These are phyloP conservation scores for Huntiella omanensis DNA, from an alignment of 2,329 filamentous ascomycete genomes.

Conservation along the genomic window DNA sequence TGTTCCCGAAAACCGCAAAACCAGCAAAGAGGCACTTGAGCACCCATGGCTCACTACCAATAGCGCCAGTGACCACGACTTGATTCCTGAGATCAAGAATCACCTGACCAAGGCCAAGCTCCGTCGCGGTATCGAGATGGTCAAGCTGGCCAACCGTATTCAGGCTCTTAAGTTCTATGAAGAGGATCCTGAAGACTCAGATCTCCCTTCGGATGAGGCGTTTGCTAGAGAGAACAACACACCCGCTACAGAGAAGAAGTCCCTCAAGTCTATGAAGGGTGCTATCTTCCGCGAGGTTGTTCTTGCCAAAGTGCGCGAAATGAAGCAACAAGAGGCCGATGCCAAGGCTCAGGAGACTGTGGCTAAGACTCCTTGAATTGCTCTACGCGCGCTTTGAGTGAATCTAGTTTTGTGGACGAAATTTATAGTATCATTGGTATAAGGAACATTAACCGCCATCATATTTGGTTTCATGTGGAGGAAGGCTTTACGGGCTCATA, in stretches of 20 bases:
- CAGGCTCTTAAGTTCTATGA: constrained; percentile 86
- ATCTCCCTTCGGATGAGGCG: constrained; percentile 42
- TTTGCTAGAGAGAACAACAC: constrained; percentile 27
- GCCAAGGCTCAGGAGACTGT: constrained; percentile 39
- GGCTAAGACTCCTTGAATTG: constrained; percentile 13
- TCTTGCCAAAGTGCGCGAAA: constrained; percentile 77
- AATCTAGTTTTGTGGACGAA: too few relatives aligned
- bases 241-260: constrained; percentile 22
- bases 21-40: constrained; percentile 58
- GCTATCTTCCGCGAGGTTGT: constrained; percentile 91
- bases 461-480: too few relatives aligned
- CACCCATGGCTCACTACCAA: constrained; percentile 84
- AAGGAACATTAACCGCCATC: too few relatives aligned
- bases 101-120: constrained; percentile 85
- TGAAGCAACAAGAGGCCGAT: constrained; percentile 69
- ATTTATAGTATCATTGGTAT: too few relatives aligned
- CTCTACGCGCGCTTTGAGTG: too few relatives aligned
- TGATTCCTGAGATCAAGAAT: constrained; percentile 87
- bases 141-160: constrained; percentile 92
- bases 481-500: too few relatives aligned
- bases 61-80: constrained; percentile 79
- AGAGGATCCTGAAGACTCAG: constrained; percentile 59
- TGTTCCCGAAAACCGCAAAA: constrained; percentile 55
- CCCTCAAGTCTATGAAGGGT: constrained; percentile 33
- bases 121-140: constrained; percentile 81